Evolutionary conservation across 1,139 yeast genomes (phyloP).

Genomic region (Candida anutae): DNA sequence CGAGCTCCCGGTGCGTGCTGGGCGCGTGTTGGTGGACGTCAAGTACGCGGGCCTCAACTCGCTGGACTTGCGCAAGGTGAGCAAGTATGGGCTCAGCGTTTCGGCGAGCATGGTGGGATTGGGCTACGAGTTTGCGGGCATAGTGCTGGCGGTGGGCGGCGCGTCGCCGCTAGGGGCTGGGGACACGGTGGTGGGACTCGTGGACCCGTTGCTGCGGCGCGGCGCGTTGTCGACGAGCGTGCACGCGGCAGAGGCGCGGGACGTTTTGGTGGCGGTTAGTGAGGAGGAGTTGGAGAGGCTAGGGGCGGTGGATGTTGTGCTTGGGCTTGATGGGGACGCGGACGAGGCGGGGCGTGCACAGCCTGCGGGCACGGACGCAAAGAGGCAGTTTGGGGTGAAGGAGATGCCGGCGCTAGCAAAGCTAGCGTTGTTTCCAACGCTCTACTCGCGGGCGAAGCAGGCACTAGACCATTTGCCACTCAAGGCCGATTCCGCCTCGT

Average conservation of each 20-base stretch:
- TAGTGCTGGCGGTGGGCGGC: slow-evolving; percentile 24
- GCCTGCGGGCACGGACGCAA: not conserved
- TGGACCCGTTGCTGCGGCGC: slow-evolving; percentile 25
- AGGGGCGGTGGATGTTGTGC: slow-evolving; percentile 8
- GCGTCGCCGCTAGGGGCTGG: slow-evolving; percentile 22
- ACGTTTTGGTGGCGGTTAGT: slow-evolving; percentile 22
- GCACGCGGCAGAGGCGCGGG: slow-evolving; percentile 26
- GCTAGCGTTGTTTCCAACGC: slow-evolving; percentile 25
- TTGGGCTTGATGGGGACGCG: slow-evolving; percentile 3
- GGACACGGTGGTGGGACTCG: slow-evolving; percentile 29
- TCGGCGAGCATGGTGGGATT: slow-evolving; percentile 34
- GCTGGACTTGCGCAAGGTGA: slow-evolving; percentile 30
- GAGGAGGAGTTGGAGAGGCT: slow-evolving; percentile 17
- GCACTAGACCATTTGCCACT: slow-evolving; percentile 22
- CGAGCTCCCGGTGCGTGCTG: slow-evolving; percentile 25
- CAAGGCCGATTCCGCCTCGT: slow-evolving; percentile 4
- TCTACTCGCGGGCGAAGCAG: slow-evolving; percentile 34
- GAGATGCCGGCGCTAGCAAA: slow-evolving; percentile 28
- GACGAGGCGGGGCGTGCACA: not conserved
- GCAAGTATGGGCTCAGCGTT: slow-evolving; percentile 28
- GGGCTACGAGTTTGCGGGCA: slow-evolving; percentile 38
- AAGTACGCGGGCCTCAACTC: slow-evolving; percentile 33
- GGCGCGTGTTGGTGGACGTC: slow-evolving; percentile 29
- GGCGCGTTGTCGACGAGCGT: slow-evolving; percentile 33
- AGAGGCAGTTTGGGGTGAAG: not conserved